Percentiles rank a stretch among this genome's conserved stretches.
These are phyloP conservation scores for Puccinia coronata DNA, from an alignment of 1,284 basidiomycete species.

Conservation along the genomic window DNA sequence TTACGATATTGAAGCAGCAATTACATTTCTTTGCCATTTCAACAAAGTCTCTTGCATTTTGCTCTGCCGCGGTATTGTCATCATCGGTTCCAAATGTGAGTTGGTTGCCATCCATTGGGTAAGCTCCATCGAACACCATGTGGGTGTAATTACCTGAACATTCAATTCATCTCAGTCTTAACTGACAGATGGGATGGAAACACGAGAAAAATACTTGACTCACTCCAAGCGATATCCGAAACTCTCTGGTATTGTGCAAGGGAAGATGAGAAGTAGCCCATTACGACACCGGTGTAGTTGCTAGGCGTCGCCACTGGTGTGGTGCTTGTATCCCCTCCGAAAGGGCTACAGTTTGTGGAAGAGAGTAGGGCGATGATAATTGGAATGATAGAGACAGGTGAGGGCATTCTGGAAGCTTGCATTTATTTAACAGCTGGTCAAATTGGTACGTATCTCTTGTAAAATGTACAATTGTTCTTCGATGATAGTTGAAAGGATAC, in stretches of 20 bases:
- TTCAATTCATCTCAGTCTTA: not conserved
- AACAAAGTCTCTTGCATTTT: not conserved
- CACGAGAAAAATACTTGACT: not conserved
- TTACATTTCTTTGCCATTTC: not conserved
- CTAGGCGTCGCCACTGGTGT: no score
- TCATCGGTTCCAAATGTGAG: not conserved
- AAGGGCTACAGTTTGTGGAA: not conserved
- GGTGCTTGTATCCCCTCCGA: not conserved
- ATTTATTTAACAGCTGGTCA: not conserved
- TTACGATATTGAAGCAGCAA: not conserved
- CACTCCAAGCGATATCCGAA: not conserved
- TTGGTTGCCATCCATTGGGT: not conserved
- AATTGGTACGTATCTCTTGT: not conserved
- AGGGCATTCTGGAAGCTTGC: slow-evolving; percentile 4
- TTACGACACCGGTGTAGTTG: not conserved
- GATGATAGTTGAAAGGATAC: not conserved
- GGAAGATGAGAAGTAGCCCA: not conserved
- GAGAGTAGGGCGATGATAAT: not conserved
- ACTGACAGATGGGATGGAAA: not conserved
- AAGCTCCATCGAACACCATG: slow-evolving; percentile 1
- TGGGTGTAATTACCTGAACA: not conserved
- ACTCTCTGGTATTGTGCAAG: not conserved
- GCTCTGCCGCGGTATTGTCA: not conserved
- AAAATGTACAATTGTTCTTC: not conserved
- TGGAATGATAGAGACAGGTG: not conserved